phyloP scores from a whole-genome alignment of 306 rosid species.

The Pyrus pyrifolia region DNA sequence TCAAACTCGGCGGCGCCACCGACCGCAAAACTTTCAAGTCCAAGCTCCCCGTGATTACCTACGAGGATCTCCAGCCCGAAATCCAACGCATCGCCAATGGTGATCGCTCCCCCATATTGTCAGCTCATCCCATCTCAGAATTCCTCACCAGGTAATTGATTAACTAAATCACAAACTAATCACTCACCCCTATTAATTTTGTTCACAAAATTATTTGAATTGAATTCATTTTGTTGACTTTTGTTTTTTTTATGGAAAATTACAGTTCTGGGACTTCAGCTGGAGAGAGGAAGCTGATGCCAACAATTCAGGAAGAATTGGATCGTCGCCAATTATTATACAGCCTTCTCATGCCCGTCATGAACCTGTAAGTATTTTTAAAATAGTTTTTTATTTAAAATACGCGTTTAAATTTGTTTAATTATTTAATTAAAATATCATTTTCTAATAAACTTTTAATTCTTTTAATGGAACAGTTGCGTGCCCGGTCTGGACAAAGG shows the following conservation, averaged over 20 bases:
- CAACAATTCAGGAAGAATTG: conserved; percentile 54
- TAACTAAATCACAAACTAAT: background rate
- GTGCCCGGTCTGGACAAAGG: conserved; percentile 54
- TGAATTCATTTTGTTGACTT: background rate
- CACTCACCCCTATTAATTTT: background rate
- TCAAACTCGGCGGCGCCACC: conserved; percentile 37
- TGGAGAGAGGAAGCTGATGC: conserved; percentile 58
- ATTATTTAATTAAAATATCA: background rate
- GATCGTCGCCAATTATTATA: conserved; percentile 56
- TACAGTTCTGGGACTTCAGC: conserved; percentile 63
- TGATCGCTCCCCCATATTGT: conserved; percentile 50
- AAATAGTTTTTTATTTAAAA: background rate
- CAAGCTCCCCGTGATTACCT: conserved; percentile 32
- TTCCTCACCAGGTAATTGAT: conserved; percentile 42
- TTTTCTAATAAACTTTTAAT: background rate
- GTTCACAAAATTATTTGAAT: background rate
- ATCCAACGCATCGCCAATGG: conserved; percentile 53
- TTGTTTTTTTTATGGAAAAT: background rate
- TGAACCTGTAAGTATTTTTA: conserved; percentile 43
- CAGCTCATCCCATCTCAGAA: conserved; percentile 52
- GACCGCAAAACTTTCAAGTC: conserved; percentile 35
- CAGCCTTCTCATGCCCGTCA: conserved; percentile 60
- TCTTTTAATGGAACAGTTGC: conserved; percentile 19
- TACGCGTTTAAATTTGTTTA: background rate
- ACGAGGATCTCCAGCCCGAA: conserved; percentile 51